Evolutionary conservation across 2,329 filamentous ascomycete genomes (phyloP).

Genomic region (Fusarium irregulare): DNA sequence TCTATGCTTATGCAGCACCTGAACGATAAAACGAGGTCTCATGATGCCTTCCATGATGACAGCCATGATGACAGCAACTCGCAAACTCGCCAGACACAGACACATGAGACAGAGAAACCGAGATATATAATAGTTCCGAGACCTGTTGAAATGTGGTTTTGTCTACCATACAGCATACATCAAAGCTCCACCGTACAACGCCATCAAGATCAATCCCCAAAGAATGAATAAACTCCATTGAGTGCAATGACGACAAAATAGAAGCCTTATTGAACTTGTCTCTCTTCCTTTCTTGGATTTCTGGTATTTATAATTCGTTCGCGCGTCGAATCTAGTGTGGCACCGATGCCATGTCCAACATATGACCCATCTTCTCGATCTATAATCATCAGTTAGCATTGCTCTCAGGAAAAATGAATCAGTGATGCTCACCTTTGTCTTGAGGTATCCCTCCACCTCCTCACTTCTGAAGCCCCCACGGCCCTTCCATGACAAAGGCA

Average conservation of each 20-base stretch:
- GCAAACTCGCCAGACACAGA: too few relatives aligned
- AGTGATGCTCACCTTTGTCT: slow-evolving; percentile 79
- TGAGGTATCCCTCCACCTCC: slow-evolving; percentile 93
- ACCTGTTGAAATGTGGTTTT: slow-evolving; percentile 29
- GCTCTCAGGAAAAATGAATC: neutral
- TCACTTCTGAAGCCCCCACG: slow-evolving; percentile 84
- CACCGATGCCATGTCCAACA: slow-evolving; percentile 67
- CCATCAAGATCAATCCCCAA: slow-evolving; percentile 35
- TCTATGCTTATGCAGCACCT: neutral
- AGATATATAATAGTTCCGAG: neutral
- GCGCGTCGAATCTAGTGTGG: slow-evolving; percentile 16
- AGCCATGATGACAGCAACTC: neutral
- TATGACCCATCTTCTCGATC: slow-evolving; percentile 91
- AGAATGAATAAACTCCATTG: slow-evolving; percentile 40
- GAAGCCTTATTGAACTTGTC: neutral
- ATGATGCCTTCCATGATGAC: neutral
- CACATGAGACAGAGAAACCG: too few relatives aligned
- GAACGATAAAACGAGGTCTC: neutral
- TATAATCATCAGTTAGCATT: slow-evolving; percentile 51
- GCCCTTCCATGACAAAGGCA: slow-evolving; percentile 92
- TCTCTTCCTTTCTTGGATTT: neutral
- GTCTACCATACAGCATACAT: slow-evolving; percentile 36
- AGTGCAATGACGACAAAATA: slow-evolving; percentile 23
- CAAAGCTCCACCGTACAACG: slow-evolving; percentile 39
- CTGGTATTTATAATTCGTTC: neutral